Conservation (phyloP, 306 rosid genomes). For the Cotoneaster glaucophyllus region DNA sequence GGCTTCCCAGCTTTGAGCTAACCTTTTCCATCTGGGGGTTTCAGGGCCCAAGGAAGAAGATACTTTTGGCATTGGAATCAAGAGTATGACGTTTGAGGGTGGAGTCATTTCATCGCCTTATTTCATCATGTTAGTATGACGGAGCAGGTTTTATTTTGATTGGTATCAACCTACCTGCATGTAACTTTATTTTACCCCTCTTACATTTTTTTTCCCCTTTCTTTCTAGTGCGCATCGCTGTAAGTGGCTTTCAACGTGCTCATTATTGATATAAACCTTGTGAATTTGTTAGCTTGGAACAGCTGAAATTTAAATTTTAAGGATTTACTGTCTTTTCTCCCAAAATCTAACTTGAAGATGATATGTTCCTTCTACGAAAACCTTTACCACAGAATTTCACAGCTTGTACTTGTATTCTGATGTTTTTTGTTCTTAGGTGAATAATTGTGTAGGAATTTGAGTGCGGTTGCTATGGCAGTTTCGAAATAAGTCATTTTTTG, state of each 20-base stretch:
- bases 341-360: neutral
- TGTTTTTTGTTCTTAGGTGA: neutral
- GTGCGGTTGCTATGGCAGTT: no score
- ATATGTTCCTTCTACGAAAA: neutral
- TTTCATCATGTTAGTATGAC: conserved; percentile 3
- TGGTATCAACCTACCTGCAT: conserved; percentile 9
- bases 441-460: neutral
- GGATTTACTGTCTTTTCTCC: neutral
- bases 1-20: neutral
- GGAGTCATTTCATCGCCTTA: conserved; percentile 1
- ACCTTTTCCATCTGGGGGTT: conserved; percentile 23
- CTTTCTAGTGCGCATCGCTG: conserved; percentile 10
- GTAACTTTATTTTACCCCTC: neutral
- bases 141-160: conserved; percentile 15
- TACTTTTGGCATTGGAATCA: conserved; percentile 78
- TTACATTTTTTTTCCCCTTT: neutral
- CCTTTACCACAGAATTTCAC: neutral
- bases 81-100: conserved; percentile 42
- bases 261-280: conserved; percentile 2
- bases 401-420: neutral
- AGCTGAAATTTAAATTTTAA: neutral
- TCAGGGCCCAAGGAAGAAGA: conserved; percentile 99
- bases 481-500: no score
- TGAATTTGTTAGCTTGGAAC: conserved; percentile 11
- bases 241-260: conserved; percentile 20